Percentiles rank a stretch among this genome's conserved stretches.
Conservation (phyloP, 169 alveolate genomes). For the Plasmodium gonderi region DNA sequence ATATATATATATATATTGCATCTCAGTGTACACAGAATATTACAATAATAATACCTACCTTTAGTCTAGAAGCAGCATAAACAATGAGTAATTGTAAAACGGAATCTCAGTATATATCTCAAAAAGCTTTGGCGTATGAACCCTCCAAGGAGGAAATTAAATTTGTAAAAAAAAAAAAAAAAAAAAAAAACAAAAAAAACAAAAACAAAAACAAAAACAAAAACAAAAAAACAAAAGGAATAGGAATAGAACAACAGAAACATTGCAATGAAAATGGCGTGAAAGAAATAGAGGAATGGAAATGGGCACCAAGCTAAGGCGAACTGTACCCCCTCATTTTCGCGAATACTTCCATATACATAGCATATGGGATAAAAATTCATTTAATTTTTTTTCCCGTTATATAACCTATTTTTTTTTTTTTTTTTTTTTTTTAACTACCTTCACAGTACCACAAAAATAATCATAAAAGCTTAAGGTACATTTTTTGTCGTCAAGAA, state of each 20-base stretch:
- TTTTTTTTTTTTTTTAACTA: too few species aligned
- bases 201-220: neutral
- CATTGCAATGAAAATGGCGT: too few species aligned
- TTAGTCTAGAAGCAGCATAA: neutral
- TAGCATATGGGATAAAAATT: too few species aligned
- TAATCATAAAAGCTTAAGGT: conserved; percentile 78
- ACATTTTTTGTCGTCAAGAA: conserved; percentile 79
- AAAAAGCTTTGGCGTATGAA: conserved; percentile 29
- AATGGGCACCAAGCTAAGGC: too few species aligned
- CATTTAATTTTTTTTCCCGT: too few species aligned
- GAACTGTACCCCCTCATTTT: too few species aligned
- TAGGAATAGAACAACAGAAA: too few species aligned
- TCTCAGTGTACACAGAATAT: too few species aligned
- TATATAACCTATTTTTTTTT: neutral
- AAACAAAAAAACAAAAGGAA: too few species aligned
- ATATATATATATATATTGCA: too few species aligned
- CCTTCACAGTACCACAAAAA: conserved; percentile 70
- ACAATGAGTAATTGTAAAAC: neutral
- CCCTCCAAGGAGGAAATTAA: conserved; percentile 57
- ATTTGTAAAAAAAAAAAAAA: conserved; percentile 15
- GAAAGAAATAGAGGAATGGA: too few species aligned
- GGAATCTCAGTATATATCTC: neutral
- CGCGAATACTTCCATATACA: too few species aligned
- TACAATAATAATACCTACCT: neutral
- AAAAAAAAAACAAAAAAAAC: neutral